Evolutionary conservation across 73 alveolate genomes (phyloP).

Genomic region (Symbiodinium natans): DNA sequence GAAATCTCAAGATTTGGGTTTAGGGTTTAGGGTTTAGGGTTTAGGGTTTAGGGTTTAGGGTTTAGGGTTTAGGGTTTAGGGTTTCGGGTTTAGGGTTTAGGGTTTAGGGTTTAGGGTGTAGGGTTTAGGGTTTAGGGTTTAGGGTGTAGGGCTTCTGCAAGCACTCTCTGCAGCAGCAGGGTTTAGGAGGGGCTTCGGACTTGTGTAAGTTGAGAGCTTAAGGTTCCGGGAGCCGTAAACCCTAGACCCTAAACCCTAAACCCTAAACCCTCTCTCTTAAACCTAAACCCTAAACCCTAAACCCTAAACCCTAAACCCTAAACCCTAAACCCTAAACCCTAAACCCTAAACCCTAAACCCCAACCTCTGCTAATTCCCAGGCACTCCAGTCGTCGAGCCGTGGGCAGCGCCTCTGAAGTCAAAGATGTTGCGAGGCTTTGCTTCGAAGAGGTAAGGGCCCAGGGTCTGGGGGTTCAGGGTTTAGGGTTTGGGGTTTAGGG

Average conservation of each 20-base stretch:
- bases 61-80: background rate
- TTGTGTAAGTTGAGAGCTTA: too few species aligned
- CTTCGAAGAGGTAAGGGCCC: background rate
- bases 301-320: background rate
- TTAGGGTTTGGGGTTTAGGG: too few species aligned
- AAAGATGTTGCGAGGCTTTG: too few species aligned
- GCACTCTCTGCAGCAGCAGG: too few species aligned
- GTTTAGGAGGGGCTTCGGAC: too few species aligned
- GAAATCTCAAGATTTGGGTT: background rate
- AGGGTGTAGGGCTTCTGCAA: background rate
- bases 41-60: background rate
- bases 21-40: background rate
- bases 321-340: background rate
- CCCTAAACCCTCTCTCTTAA: background rate
- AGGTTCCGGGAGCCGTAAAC: too few species aligned
- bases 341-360: background rate
- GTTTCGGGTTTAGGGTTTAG: background rate
- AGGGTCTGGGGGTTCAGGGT: too few species aligned
- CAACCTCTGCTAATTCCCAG: background rate
- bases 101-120: background rate
- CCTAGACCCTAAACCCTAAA: background rate
- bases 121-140: background rate
- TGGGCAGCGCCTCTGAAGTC: too few species aligned
- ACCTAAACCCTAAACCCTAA: background rate
- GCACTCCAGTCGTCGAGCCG: background rate